Percentiles rank a stretch among this genome's conserved stretches.
Conservation (phyloP, 2,329 filamentous ascomycete species). For the Beauveria rudraprayagi region DNA sequence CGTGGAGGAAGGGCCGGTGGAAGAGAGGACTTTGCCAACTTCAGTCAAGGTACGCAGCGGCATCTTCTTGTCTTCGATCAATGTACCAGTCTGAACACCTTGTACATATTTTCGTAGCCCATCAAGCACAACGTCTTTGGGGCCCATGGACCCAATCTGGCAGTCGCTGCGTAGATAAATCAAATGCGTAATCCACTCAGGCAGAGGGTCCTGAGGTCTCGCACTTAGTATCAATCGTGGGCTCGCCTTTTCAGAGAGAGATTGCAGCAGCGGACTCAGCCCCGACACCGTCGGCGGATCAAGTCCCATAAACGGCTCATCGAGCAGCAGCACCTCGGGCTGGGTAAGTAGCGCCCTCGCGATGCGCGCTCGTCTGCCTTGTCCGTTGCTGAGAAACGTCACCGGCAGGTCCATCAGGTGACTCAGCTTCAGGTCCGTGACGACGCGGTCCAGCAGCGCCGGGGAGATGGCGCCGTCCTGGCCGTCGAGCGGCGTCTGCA, state of each 20-base stretch:
- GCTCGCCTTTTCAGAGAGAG: conserved; percentile 55
- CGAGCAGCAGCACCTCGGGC: conserved; percentile 76
- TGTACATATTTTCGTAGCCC: conserved; percentile 41
- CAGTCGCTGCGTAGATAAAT: conserved; percentile 62
- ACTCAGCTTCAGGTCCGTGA: conserved; percentile 60
- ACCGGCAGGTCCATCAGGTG: conserved; percentile 72
- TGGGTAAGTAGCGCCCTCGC: conserved; percentile 72
- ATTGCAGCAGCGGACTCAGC: conserved; percentile 62
- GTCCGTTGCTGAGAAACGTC: conserved; percentile 86
- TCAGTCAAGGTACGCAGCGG: conserved; percentile 41
- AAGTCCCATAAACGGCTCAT: conserved; percentile 94
- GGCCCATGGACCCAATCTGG: conserved; percentile 56
- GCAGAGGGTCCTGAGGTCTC: conserved; percentile 77
- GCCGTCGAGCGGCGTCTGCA: conserved; percentile 32
- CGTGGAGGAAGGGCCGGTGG: conserved; percentile 11
- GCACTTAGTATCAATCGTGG: conserved; percentile 72
- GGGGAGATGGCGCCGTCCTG: conserved; percentile 41
- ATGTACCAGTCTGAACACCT: conserved; percentile 35
- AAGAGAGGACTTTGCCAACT: conserved; percentile 37
- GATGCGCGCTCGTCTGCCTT: conserved; percentile 79
- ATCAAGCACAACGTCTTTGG: conserved; percentile 53
- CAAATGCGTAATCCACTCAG: conserved; percentile 84
- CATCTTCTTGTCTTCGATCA: conserved; percentile 39
- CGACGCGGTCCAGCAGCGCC: conserved; percentile 51
- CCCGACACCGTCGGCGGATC: conserved; percentile 73